These are phyloP conservation scores for Mortierella sp. DNA, from an alignment of 371 early-diverging fungal species.

Conservation along the genomic window DNA sequence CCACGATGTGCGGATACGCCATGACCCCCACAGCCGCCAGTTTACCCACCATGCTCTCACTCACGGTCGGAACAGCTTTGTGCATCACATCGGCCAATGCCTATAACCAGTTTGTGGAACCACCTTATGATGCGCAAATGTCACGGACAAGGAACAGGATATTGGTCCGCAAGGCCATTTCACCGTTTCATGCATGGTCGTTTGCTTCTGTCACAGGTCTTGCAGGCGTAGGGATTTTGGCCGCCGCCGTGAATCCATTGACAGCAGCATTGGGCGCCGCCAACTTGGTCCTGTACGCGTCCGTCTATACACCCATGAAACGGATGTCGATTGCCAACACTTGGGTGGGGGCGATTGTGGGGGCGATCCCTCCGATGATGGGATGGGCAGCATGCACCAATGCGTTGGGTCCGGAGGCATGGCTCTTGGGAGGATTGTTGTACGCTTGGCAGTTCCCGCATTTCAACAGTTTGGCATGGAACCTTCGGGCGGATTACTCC, in stretches of 20 bases:
- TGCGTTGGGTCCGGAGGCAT: conserved; percentile 80
- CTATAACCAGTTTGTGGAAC: conserved; percentile 96
- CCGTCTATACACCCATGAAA: conserved; percentile 95
- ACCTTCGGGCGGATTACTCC: conserved; percentile 91
- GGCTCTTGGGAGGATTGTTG: conserved; percentile 81
- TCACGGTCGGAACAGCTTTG: conserved; percentile 89
- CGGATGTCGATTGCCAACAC: conserved; percentile 93
- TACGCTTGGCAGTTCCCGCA: conserved; percentile 99
- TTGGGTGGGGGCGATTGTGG: conserved; percentile 96
- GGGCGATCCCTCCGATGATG: conserved; percentile 98
- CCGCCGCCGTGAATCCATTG: conserved; percentile 84
- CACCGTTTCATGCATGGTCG: conserved; percentile 87
- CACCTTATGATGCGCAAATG: conserved; percentile 98
- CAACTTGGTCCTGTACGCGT: conserved; percentile 90
- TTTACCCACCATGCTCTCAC: conserved; percentile 78
- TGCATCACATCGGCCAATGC: conserved; percentile 95
- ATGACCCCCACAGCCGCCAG: conserved; percentile 84
- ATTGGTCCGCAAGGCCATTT: conserved; percentile 83
- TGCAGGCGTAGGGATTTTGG: conserved; percentile 75
- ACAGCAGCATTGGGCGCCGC: conserved; percentile 83
- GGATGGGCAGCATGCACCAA: conserved; percentile 94
- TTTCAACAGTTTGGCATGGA: conserved; percentile 94
- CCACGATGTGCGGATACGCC: conserved; percentile 96
- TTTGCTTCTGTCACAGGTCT: conserved; percentile 81
- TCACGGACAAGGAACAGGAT: conserved; percentile 89